Percentiles rank a stretch among this genome's conserved stretches.
Evolutionary conservation across 345 rosid species (phyloP).

Genomic region (Corchorus capsularis): DNA sequence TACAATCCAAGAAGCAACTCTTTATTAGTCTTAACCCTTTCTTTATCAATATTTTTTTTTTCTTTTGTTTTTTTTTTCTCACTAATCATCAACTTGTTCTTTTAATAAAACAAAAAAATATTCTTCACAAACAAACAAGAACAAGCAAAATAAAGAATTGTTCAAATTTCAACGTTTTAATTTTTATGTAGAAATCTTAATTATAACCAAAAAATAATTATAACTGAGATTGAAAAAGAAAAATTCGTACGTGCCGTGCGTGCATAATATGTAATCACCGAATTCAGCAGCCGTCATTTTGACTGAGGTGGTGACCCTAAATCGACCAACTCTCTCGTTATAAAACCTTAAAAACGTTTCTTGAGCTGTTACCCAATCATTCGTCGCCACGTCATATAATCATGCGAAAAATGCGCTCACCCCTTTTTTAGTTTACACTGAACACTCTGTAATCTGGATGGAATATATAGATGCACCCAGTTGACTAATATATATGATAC

Average conservation of each 20-base stretch:
- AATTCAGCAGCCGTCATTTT: slow-evolving; percentile 7
- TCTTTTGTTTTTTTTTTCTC: neutral
- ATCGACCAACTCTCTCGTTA: neutral
- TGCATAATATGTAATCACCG: neutral
- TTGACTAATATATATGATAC: neutral
- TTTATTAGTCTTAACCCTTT: neutral
- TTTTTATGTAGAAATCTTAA: too few species aligned
- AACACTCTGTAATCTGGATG: neutral
- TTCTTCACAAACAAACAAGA: neutral
- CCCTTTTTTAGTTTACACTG: neutral
- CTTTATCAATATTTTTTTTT: neutral
- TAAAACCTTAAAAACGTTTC: neutral
- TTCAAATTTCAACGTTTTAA: neutral
- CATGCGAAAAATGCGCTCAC: neutral
- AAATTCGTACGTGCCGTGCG: neutral
- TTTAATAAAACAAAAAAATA: neutral
- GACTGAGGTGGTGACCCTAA: neutral
- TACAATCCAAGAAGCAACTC: slow-evolving; percentile 7
- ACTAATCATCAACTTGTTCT: neutral
- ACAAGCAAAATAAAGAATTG: neutral
- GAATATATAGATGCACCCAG: neutral
- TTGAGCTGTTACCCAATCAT: neutral
- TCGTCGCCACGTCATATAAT: neutral
- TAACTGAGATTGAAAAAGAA: neutral
- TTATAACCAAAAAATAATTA: too few species aligned